Percentiles rank a stretch among this genome's conserved stretches.
Conservation (phyloP, 164 flowering plant species). For the Berberis vulgaris region DNA sequence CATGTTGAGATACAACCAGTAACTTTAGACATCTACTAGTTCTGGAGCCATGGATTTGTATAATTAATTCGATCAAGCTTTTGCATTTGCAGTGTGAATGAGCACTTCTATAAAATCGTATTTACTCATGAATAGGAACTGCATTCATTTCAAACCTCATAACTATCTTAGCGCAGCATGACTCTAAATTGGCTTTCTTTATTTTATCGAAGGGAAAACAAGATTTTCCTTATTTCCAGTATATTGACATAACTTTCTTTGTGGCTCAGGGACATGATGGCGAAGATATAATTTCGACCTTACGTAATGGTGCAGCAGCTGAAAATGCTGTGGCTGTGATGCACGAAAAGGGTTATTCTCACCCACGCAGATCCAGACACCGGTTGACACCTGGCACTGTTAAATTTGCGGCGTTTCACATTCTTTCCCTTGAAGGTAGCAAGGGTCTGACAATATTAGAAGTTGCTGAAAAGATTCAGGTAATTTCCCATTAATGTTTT, state of each 20-base stretch:
- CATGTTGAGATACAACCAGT: no score
- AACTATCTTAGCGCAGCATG: no score
- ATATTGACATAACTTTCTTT: neutral
- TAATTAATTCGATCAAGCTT: no score
- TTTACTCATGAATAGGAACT: no score
- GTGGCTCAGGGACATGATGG: conserved; percentile 65
- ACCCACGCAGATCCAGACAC: conserved; percentile 72
- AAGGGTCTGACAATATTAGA: conserved; percentile 72
- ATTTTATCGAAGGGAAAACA: no score
- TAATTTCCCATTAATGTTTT: conserved; percentile 14
- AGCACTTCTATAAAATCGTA: no score
- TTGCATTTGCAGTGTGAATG: no score
- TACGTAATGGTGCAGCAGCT: conserved; percentile 80
- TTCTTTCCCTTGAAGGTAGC: conserved; percentile 81
- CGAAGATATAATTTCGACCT: conserved; percentile 51
- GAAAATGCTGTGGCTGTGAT: conserved; percentile 77
- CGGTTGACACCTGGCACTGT: conserved; percentile 96
- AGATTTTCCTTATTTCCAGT: neutral
- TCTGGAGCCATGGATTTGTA: no score
- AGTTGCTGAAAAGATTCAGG: conserved; percentile 91
- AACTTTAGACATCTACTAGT: no score
- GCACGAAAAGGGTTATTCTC: conserved; percentile 76
- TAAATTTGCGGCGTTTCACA: conserved; percentile 90
- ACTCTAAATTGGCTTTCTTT: no score
- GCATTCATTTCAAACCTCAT: no score